These are phyloP conservation scores for Solanum sparsipilum DNA, from an alignment of 257 asterid species.

Conservation along the genomic window DNA sequence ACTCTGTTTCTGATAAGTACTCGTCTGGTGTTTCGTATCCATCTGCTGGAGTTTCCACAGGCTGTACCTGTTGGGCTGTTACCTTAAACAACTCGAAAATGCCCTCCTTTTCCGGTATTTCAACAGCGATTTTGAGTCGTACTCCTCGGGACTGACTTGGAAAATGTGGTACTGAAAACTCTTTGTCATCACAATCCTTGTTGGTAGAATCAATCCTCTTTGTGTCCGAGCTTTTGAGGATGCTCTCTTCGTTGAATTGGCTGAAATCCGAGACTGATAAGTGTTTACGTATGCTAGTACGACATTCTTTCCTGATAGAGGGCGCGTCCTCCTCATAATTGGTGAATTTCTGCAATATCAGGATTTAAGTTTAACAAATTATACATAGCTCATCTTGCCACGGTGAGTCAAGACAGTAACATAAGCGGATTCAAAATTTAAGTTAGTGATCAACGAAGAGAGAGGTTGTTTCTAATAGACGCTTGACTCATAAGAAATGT, in stretches of 20 bases:
- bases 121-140: constrained; percentile 45
- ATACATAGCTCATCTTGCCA: background rate
- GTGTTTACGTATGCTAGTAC: constrained; percentile 13
- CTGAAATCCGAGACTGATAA: background rate
- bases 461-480: background rate
- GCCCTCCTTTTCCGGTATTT: constrained; percentile 42
- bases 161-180: background rate
- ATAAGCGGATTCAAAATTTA: background rate
- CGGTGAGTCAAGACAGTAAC: background rate
- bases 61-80: background rate
- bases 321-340: constrained; percentile 36
- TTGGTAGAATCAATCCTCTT: background rate
- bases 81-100: constrained; percentile 27
- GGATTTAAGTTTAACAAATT: background rate
- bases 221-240: constrained; percentile 10
- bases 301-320: background rate
- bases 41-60: constrained; percentile 27
- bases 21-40: constrained; percentile 80
- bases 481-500: background rate
- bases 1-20: constrained; percentile 42
- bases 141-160: constrained; percentile 22
- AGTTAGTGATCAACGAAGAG: background rate
- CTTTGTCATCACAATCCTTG: background rate
- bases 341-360: constrained; percentile 50
- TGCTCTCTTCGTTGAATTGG: background rate